Evolutionary conservation across 2,329 filamentous ascomycete genomes (phyloP).

Genomic region (Botrytis paeoniae): DNA sequence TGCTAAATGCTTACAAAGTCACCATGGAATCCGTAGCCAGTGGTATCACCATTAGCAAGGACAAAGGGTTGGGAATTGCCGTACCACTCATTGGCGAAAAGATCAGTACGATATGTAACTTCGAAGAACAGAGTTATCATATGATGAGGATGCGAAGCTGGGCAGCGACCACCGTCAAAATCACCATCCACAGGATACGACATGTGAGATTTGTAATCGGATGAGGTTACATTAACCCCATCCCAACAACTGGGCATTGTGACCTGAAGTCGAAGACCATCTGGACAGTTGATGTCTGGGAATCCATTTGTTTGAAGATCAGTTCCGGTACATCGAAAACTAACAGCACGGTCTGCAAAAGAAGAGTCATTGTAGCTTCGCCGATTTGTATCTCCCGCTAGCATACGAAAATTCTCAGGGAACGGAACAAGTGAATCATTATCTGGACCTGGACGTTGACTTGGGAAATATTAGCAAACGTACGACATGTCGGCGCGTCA

Average conservation of each 20-base stretch:
- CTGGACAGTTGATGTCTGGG: constrained; percentile 53
- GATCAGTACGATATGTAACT: constrained; percentile 54
- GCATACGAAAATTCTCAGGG: constrained; percentile 45
- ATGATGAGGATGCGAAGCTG: constrained; percentile 50
- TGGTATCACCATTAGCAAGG: constrained; percentile 20
- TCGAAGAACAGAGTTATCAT: constrained; percentile 60
- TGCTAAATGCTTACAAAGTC: constrained; percentile 5
- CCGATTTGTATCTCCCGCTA: constrained; percentile 41
- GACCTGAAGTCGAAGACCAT: constrained; percentile 51
- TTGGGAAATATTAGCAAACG: not conserved
- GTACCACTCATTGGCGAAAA: constrained; percentile 59
- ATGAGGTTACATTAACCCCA: constrained; percentile 52
- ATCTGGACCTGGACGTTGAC: constrained; percentile 16
- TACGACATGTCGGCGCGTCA: no score
- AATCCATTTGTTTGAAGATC: constrained; percentile 47
- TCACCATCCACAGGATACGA: constrained; percentile 44
- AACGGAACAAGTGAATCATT: constrained; percentile 14
- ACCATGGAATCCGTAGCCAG: constrained; percentile 21
- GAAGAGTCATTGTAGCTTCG: constrained; percentile 17
- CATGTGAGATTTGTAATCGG: constrained; percentile 56
- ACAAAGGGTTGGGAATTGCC: constrained; percentile 45
- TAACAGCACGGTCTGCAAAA: constrained; percentile 27
- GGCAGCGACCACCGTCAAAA: constrained; percentile 47
- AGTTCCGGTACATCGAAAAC: constrained; percentile 53
- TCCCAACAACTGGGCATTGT: constrained; percentile 62